Evolutionary conservation across 805 yeast genomes (phyloP), one percentile per base, ranked within the genome.

Genomic region (Teunomyces atbi): DNA sequence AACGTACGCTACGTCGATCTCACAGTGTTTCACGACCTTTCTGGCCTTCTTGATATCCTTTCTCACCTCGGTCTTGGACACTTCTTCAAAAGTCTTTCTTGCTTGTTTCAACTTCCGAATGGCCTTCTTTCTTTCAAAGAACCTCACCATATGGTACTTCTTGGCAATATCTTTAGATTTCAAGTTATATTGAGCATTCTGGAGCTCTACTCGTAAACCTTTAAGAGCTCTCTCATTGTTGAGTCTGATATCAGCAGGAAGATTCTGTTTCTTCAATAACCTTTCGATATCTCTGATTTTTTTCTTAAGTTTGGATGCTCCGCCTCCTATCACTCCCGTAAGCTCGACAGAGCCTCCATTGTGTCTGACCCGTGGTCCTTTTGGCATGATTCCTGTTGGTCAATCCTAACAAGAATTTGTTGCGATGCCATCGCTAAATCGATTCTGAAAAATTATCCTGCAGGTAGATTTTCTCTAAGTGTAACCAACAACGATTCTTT

Each of bases 61-160:
- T 46, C 63, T 65, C 16, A 62, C 69, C 11, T 61, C 71, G 6
- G 62, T 56, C 43, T 64, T 58, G 27, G 60, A 43, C 18, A 67
- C 68, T 23, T 68, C 74, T 5, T 67, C 69, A 27, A 69, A 52
- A 10, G 63, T 59, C 38, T 70, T 73, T 40, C 56, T 59, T 2
- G 81, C 78, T 45, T 71, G 76, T 52, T 84, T 86, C 59, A 87
- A 80, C 47, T 73, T 78, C 60, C 96, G 78, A 20, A 80, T 55
- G 0, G 96, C 94, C 74, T 90, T 91, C 69, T 89, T 89, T 60
- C 78, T 81, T 65, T 91, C 98, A 51, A 94, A 89, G 61, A 94
- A 94, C 54, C 92, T 78, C 41, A 94, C 89, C 91, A 89, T 90
- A 61, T 89, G 97, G 63, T 94, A 94, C 67, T 84, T 87, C 54